Base-by-base conservation (phyloP, 257 asterid genomes). In the Solanum gracilifrons region DNA sequence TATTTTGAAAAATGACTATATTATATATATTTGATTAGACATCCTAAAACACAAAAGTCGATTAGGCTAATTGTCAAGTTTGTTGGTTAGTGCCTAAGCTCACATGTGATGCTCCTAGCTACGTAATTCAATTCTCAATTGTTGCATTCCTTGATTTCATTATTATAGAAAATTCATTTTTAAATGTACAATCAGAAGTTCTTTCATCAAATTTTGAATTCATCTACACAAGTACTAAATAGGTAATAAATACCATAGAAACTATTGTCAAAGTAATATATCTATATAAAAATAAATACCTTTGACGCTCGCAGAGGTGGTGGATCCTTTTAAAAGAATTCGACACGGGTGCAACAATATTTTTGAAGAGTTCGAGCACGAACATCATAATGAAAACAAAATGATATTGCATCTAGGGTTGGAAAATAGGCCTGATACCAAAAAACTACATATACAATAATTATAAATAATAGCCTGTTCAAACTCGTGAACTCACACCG, bases 331-430 rank as follows among this genome's bases (percentile, higher is more conserved):
- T 0, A 46, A 46, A 46, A 46, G 62, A 4, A 51, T 2, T 10
- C 10, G 2, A 51, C 2, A 18, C n/a, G 0, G 3, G 0, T 7
- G 0, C 3, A 18, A 18, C 4, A 18, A 51, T 0, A 51, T 51
- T 51, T 51, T 51, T 1, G 0, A 1, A 51, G 2, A 51, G 23
- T 18, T 7, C n/a, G 64, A 55, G 4, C 4, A 51, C n/a, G 2
- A 77, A 6, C 64, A 79, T 41, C 25, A 79, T 79, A 79, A 79
- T 43, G 39, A 79, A 79, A 43, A 1, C 10, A 31, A 80, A 46
- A 80, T 80, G 85, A 80, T 80, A 46, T 8, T 80, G 85, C 27
- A 35, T 79, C 5, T 79, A 15, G n/a, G 33, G 18, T 29, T 80
- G 85, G 41, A 16, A 46, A 43, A 43, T 43, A 25, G 68, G 41